Conservation (phyloP, 2,329 filamentous ascomycete genomes). For the Colletotrichum kahawae region DNA sequence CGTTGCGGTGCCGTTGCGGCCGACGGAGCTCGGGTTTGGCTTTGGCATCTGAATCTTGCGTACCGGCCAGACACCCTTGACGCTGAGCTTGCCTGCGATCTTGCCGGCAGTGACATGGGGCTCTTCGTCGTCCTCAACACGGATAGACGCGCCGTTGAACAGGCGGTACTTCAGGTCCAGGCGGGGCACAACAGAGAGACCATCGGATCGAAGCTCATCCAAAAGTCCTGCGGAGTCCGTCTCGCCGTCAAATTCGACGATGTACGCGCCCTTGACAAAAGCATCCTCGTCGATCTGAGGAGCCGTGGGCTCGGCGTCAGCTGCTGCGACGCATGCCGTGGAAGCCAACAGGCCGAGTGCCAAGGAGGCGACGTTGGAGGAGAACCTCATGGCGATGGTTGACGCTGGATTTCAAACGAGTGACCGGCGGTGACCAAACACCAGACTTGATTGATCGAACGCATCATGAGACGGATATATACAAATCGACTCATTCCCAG, state of each 20-base stretch:
- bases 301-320: not conserved
- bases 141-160: conserved; percentile 31
- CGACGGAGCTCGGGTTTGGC: conserved; percentile 15
- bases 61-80: conserved; percentile 36
- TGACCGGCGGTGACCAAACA: not conserved
- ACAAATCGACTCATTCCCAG: not conserved
- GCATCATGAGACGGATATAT: not conserved
- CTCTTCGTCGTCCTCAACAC: conserved; percentile 28
- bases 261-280: conserved; percentile 27
- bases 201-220: conserved; percentile 20
- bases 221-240: conserved; percentile 21
- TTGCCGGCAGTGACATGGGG: conserved; percentile 25
- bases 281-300: not conserved
- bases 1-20: conserved; percentile 20
- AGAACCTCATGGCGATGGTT: conserved; percentile 7
- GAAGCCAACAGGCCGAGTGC: not conserved
- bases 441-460: not conserved
- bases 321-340: not conserved
- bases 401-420: conserved; percentile 1
- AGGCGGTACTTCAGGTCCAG: conserved; percentile 26
- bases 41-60: conserved; percentile 25
- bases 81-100: conserved; percentile 27
- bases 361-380: not conserved
- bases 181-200: conserved; percentile 24
- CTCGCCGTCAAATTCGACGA: conserved; percentile 28